Base-by-base conservation (phyloP, 1,139 yeast genomes). In the Geotrichum carabidarum region DNA sequence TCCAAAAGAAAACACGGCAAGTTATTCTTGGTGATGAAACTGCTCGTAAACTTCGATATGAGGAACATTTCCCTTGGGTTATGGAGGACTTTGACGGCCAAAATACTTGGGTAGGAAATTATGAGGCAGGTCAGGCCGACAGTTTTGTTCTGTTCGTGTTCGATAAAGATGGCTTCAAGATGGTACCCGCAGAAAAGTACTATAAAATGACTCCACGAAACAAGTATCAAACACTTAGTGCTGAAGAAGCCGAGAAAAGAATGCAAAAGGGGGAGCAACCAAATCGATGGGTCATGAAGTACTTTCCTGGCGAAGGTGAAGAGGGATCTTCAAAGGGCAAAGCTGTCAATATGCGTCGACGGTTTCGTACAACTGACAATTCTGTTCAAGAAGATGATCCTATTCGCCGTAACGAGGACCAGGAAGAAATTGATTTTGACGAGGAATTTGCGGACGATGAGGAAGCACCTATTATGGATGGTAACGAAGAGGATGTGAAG, bases 381-480 rank as follows among this genome's bases (percentile, higher is more conserved):
- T 71, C 62, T 12, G 75, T 9, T 22, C 56, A 30, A 50, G 59
- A 48, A 11, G 62, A 45, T 38, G 57, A 43, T 42, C 58, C 44
- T 44, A 57, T 36, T 30, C 15, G 80, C 76, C 72, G 83, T 60
- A 89, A 83, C 62, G 84, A 89, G 8, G 96, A 89, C 59, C 91
- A 87, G 61, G 97, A 91, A 62, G 98, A 91, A 67, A 74, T 91
- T 62, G 99, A 93, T 73, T 94, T 79, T 65, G 97, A 93, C 62
- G 99, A 93, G 68, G 98, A 91, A 68, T 93, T 93, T 71, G 98
- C 95, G 22, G 99, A 93, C 70, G 99, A 93, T 69, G 99, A 93
- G 72, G 99, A 93, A 69, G 98, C 98, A 0, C 99, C 99, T 32
- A 87, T 91, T 58, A 83, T 93, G 79, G 99, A 93, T 66, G 98